Conservation (phyloP, 2,329 filamentous ascomycete genomes). For the Penicillium sp. region DNA sequence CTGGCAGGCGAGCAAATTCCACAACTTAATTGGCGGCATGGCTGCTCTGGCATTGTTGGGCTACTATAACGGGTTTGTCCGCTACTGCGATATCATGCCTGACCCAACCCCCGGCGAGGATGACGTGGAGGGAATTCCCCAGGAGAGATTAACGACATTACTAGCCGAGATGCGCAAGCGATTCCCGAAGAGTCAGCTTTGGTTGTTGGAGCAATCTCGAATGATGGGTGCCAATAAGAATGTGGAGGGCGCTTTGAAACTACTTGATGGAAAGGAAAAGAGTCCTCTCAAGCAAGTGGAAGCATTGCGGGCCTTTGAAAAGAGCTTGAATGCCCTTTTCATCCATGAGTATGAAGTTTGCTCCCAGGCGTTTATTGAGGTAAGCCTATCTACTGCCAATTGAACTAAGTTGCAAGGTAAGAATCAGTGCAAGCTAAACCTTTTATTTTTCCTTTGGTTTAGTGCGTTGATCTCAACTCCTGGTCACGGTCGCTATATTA, state of each 20-base stretch:
- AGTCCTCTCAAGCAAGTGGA: constrained; percentile 86
- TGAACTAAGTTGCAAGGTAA: background rate
- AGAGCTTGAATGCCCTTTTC: constrained; percentile 77
- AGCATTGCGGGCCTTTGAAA: constrained; percentile 83
- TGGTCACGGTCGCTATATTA: constrained; percentile 92
- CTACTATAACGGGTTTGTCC: constrained; percentile 87
- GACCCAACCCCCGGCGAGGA: constrained; percentile 48
- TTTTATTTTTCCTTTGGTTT: constrained; percentile 9
- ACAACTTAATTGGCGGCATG: constrained; percentile 91
- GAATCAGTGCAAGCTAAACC: background rate
- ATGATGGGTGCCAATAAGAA: constrained; percentile 70
- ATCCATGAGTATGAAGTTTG: constrained; percentile 76
- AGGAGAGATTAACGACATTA: constrained; percentile 67
- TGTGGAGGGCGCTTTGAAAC: constrained; percentile 68
- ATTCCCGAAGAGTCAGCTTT: constrained; percentile 82
- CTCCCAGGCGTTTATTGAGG: constrained; percentile 71
- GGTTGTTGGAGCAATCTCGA: constrained; percentile 85
- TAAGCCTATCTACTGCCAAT: constrained; percentile 32
- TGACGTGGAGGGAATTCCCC: constrained; percentile 73
- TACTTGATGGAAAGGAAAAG: constrained; percentile 63
- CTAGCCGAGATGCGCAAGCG: constrained; percentile 73
- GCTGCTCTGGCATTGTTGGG: constrained; percentile 78
- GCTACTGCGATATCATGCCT: constrained; percentile 85
- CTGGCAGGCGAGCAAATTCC: constrained; percentile 84
- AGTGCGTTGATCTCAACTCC: constrained; percentile 78